phyloP scores from a whole-genome alignment of 1,139 yeast species.

The Candida sanyaensis region DNA sequence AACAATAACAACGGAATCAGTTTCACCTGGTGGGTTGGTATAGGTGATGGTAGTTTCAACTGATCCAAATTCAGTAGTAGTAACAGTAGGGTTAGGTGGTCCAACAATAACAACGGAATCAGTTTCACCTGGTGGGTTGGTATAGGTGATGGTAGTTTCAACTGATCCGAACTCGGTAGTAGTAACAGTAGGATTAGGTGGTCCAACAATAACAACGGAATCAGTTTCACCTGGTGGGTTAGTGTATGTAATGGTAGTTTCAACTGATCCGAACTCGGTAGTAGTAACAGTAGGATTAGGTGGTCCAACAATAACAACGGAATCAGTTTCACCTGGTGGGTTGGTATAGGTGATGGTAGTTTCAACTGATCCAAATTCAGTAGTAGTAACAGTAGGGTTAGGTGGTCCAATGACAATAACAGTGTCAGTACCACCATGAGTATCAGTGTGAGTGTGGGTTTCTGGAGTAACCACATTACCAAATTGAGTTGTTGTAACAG shows the following conservation, averaged over 20 bases:
- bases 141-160: no score
- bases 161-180: slow-evolving; percentile 15
- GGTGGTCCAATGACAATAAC: slow-evolving; percentile 22
- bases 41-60: no score
- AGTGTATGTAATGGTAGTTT: slow-evolving; percentile 11
- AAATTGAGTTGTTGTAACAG: slow-evolving; percentile 11
- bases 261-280: slow-evolving; percentile 1
- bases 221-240: slow-evolving; percentile 1
- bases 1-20: no score
- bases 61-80: slow-evolving; percentile 12
- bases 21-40: no score
- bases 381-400: slow-evolving; percentile 1
- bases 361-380: not conserved
- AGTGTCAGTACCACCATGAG: slow-evolving; percentile 16
- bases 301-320: slow-evolving; percentile 17
- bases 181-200: slow-evolving; percentile 10
- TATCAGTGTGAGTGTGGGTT: slow-evolving; percentile 10
- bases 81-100: no score
- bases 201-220: not conserved
- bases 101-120: no score
- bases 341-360: slow-evolving; percentile 6
- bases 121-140: no score
- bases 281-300: slow-evolving; percentile 5
- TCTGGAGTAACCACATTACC: slow-evolving; percentile 8
- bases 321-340: slow-evolving; percentile 7